Evolutionary conservation across 225 moss, liverwort and hornwort species (phyloP).

Genomic region (Bryum argenteum): DNA sequence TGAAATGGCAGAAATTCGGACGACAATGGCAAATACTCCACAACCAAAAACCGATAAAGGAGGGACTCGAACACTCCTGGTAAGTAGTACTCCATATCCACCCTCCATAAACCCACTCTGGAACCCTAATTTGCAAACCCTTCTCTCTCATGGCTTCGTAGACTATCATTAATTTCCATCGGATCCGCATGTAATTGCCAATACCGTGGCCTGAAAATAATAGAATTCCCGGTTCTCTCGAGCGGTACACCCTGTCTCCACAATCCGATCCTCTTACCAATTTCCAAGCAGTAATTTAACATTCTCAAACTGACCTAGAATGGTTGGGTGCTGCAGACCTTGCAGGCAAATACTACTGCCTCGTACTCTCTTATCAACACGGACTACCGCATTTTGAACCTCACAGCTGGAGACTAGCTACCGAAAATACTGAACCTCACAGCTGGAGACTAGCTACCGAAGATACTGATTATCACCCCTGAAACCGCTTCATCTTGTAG

Average conservation of each 20-base stretch:
- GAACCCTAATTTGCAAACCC: conserved; percentile 7
- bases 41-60: background rate
- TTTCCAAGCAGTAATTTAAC: background rate
- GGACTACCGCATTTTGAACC: background rate
- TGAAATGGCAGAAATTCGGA: no score
- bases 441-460: no score
- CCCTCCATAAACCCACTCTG: background rate
- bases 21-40: background rate
- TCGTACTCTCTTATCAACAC: background rate
- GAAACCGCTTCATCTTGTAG: background rate
- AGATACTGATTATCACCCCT: background rate
- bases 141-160: background rate
- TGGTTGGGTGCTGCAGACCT: background rate
- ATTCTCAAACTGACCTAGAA: background rate
- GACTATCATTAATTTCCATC: background rate
- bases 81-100: background rate
- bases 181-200: background rate
- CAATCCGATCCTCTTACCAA: background rate
- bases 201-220: background rate
- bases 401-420: background rate
- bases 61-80: background rate
- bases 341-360: background rate
- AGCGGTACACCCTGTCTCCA: background rate
- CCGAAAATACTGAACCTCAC: no score
- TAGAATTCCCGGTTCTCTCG: background rate